Percentiles rank a stretch among this genome's conserved stretches.
These are phyloP conservation scores for Xylaria telfairii DNA, from an alignment of 495 filamentous ascomycete genomes.

Conservation along the genomic window DNA sequence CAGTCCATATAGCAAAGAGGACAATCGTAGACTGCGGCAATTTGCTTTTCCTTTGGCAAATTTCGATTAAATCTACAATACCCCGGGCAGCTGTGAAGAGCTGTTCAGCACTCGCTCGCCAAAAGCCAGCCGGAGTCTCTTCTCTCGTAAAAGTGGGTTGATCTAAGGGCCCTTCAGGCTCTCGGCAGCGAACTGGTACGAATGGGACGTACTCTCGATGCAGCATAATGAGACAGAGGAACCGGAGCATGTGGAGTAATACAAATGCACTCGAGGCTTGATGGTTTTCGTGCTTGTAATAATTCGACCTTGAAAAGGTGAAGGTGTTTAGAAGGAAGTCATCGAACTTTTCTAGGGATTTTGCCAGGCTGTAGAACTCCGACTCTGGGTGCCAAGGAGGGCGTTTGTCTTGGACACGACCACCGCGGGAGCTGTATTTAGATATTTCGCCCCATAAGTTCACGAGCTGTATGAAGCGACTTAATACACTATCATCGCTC, in stretches of 20 bases:
- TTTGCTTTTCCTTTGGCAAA: slow-evolving; percentile 68
- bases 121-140: slow-evolving; percentile 65
- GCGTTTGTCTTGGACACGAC: slow-evolving; percentile 63
- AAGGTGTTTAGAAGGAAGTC: slow-evolving; percentile 71
- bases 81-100: slow-evolving; percentile 75
- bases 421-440: slow-evolving; percentile 76
- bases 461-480: slow-evolving; percentile 76
- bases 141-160: slow-evolving; percentile 67
- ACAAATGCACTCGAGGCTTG: slow-evolving; percentile 77
- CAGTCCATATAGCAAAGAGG: slow-evolving; percentile 81
- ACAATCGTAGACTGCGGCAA: slow-evolving; percentile 82
- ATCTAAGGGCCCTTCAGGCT: slow-evolving; percentile 76
- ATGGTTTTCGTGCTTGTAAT: slow-evolving; percentile 80
- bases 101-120: slow-evolving; percentile 75
- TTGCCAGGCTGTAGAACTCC: slow-evolving; percentile 65
- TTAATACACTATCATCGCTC: slow-evolving; percentile 73
- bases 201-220: slow-evolving; percentile 86
- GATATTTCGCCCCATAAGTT: slow-evolving; percentile 81
- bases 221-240: slow-evolving; percentile 77
- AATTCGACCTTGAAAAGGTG: slow-evolving; percentile 74
- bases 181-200: slow-evolving; percentile 71
- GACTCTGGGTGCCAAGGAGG: slow-evolving; percentile 70
- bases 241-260: slow-evolving; percentile 78
- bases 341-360: slow-evolving; percentile 69
- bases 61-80: slow-evolving; percentile 76